Conservation (phyloP, 2,329 filamentous ascomycete species). For the Cytospora chrysosperma region DNA sequence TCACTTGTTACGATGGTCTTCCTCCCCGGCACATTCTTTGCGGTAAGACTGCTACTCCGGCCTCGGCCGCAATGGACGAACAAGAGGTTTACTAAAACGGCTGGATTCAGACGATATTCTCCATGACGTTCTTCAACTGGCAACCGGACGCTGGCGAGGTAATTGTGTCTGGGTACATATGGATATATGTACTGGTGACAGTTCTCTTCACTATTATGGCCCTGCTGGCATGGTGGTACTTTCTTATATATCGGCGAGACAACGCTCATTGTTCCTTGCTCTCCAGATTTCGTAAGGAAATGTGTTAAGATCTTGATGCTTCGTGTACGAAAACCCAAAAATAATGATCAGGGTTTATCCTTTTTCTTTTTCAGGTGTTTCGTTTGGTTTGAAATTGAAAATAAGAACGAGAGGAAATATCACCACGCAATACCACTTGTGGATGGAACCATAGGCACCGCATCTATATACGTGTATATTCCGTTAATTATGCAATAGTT, state of each 20-base stretch:
- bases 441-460: too few relatives aligned
- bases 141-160: neutral
- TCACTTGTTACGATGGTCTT: constrained; percentile 34
- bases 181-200: constrained; percentile 26
- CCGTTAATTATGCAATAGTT: too few relatives aligned
- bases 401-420: too few relatives aligned
- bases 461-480: too few relatives aligned
- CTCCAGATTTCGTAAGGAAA: too few relatives aligned
- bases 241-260: neutral
- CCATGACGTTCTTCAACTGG: constrained; percentile 31
- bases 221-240: constrained; percentile 12
- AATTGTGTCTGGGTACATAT: constrained; percentile 27
- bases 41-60: constrained; percentile 30
- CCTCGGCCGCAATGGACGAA: neutral
- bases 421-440: too few relatives aligned
- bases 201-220: constrained; percentile 3
- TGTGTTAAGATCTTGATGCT: too few relatives aligned
- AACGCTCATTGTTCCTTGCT: too few relatives aligned
- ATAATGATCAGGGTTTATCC: too few relatives aligned
- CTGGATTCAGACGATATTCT: constrained; percentile 28
- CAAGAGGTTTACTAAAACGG: neutral
- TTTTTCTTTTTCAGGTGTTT: too few relatives aligned
- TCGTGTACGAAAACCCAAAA: too few relatives aligned
- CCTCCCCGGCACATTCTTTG: constrained; percentile 33
- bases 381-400: too few relatives aligned